Evolutionary conservation across 2,329 filamentous ascomycete genomes (phyloP), one percentile per base, ranked within the genome.

Genomic region (Phaeomoniella chlamydospora): DNA sequence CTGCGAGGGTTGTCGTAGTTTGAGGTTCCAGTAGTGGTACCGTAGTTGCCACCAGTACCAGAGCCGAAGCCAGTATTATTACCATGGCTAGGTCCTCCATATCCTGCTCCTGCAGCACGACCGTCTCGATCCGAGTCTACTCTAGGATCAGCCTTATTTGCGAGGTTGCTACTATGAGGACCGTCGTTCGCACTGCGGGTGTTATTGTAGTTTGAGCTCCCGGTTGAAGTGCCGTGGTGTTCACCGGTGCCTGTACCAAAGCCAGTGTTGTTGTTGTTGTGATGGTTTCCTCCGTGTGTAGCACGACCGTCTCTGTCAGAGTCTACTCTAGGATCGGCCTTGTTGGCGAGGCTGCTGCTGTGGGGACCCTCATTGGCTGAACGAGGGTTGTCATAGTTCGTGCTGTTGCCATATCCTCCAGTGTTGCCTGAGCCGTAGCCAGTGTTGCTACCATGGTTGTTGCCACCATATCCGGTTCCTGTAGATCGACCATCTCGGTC

Each of bases 241-340:
- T 26, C n/a, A 9, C 22, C 22, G 22, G 22, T 26, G n/a, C 22
- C 22, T 9, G 22, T 9, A n/a, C 22, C 22, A n/a, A 9, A 26
- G 22, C 22, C 22, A 6, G 22, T 9, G 22, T 26, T 26, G 22
- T 26, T 26, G 22, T n/a, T n/a, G n/a, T 26, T 9, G n/a, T n/a
- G 9, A 26, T 6, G 6, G 22, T 26, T 26, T 6, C 22, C 22
- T 9, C 22, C 22, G n/a, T 26, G n/a, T 9, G 22, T 26, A 26
- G 9, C 22, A 9, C 22, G 22, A 32, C 39, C 39, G 13, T 41
- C 33, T 6, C n/a, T 35, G 31, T 44, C 40, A 29, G 19, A 40
- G 39, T 55, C 47, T 5, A 51, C 48, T 15, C 48, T 39, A 17
- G 50, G 49, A 33, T 52, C 49, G 2, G 49, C 39, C 34, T 50